A percentile compares a stretch with the other conserved stretches of the same genome.
phyloP scores from a whole-genome alignment of 805 yeast genomes.

The Nakazawaea ishiwadae region DNA sequence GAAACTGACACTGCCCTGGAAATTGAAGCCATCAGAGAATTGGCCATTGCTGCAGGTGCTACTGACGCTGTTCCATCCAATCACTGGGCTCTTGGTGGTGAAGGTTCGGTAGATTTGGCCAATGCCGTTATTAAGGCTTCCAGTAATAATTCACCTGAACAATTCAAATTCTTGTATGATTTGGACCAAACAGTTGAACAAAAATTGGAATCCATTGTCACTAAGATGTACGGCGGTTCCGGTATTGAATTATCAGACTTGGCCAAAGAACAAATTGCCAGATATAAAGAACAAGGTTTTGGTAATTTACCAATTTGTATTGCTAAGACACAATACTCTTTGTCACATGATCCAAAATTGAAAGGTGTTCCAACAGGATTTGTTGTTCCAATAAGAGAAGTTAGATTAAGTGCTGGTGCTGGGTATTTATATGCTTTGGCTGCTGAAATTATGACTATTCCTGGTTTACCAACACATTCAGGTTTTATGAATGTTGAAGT shows the following conservation, averaged over 20 bases:
- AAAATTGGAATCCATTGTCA: slow-evolving; percentile 62
- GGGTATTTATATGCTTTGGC: slow-evolving; percentile 83
- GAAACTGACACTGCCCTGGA: slow-evolving; percentile 67
- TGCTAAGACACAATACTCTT: slow-evolving; percentile 82
- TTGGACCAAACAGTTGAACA: slow-evolving; percentile 61
- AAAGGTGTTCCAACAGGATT: slow-evolving; percentile 83
- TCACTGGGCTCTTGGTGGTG: slow-evolving; percentile 88
- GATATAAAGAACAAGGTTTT: slow-evolving; percentile 70
- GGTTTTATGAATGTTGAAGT: slow-evolving; percentile 88
- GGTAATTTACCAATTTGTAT: slow-evolving; percentile 77
- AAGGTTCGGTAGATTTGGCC: slow-evolving; percentile 73
- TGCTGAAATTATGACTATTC: slow-evolving; percentile 82
- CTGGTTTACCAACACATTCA: slow-evolving; percentile 81
- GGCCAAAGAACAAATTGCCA: slow-evolving; percentile 65
- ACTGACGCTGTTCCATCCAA: slow-evolving; percentile 72
- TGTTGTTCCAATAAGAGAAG: slow-evolving; percentile 76
- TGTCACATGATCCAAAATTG: slow-evolving; percentile 76
- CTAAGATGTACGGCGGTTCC: slow-evolving; percentile 74
- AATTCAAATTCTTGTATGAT: slow-evolving; percentile 52
- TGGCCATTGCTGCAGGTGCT: slow-evolving; percentile 75
- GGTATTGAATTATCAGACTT: slow-evolving; percentile 64
- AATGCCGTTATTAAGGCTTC: slow-evolving; percentile 62
- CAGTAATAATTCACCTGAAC: slow-evolving; percentile 26
- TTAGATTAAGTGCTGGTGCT: slow-evolving; percentile 83
- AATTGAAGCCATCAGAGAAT: slow-evolving; percentile 61